These are phyloP conservation scores for Cryphonectria radicalis DNA, from an alignment of 2,329 filamentous ascomycete species.

Conservation along the genomic window DNA sequence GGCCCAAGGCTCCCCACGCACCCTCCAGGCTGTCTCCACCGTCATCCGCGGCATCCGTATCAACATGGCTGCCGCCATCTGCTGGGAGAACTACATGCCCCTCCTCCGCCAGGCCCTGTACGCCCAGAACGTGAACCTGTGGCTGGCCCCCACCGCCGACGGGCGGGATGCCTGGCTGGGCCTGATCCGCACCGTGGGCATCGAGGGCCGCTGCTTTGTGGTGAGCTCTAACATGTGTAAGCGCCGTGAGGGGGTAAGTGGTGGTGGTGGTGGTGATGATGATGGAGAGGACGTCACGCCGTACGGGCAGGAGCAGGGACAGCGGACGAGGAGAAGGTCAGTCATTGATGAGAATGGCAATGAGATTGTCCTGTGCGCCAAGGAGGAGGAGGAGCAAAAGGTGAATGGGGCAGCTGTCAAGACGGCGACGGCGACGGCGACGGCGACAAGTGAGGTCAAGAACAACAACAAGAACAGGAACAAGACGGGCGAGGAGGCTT, in stretches of 20 bases:
- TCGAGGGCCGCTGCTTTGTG: conserved; percentile 85
- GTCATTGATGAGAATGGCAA: conserved; percentile 44
- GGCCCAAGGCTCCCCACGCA: conserved; percentile 82
- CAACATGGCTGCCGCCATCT: conserved; percentile 85
- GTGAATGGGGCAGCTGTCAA: conserved; percentile 3
- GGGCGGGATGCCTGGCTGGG: conserved; percentile 79
- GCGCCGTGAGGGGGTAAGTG: conserved; percentile 55
- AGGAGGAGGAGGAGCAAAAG: conserved; percentile 26
- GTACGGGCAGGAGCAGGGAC: conserved; percentile 32
- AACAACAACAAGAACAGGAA: conserved; percentile 4
- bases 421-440: conserved; percentile 30
- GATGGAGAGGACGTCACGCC: conserved; percentile 49
- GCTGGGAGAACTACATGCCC: conserved; percentile 98
- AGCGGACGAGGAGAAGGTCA: conserved; percentile 28
- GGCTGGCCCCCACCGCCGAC: conserved; percentile 89
- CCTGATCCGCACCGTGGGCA: conserved; percentile 80
- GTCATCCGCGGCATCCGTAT: conserved; percentile 78
- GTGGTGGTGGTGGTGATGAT: conserved; percentile 45
- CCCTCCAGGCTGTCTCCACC: conserved; percentile 78
- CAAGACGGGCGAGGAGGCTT: conserved; percentile 46
- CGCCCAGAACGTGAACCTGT: conserved; percentile 88
- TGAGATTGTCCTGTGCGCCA: conserved; percentile 46
- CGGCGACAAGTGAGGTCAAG: conserved; percentile 11
- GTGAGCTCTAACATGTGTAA: conserved; percentile 85
- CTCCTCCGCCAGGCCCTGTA: conserved; percentile 83